phyloP scores from a whole-genome alignment of 208 protist genomes.

The Acanthamoeba rhysodes region DNA sequence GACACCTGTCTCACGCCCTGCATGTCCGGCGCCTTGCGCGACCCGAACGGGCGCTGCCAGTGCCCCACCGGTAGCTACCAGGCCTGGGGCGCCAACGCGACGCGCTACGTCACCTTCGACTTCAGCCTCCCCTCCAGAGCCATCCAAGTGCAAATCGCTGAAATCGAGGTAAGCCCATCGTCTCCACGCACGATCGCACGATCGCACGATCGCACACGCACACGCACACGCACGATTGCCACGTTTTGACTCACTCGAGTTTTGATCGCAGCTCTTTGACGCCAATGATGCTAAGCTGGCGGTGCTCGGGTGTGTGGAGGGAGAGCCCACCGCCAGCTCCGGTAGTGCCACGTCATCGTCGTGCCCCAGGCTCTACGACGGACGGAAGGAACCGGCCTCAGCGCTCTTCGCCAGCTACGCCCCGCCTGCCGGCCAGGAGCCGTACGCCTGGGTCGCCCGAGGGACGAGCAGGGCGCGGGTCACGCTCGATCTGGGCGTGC shows the following conservation, averaged over 20 bases:
- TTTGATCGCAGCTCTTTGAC: background rate
- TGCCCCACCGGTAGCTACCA: slow-evolving; percentile 4
- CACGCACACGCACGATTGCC: background rate
- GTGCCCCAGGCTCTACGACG: slow-evolving; percentile 19
- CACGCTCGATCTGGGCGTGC: slow-evolving; percentile 9
- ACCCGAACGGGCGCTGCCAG: background rate
- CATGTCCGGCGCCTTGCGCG: background rate
- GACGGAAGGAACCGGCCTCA: background rate
- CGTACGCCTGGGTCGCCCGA: background rate
- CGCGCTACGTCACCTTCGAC: slow-evolving; percentile 51
- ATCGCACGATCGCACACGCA: too few species aligned
- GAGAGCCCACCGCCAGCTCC: background rate
- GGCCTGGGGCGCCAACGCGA: slow-evolving; percentile 23
- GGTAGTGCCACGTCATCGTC: background rate
- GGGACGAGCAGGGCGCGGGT: background rate
- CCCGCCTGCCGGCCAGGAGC: background rate
- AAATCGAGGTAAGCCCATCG: slow-evolving; percentile 2
- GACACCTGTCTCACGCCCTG: slow-evolving; percentile 9
- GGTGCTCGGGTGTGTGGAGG: background rate
- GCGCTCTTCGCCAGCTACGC: slow-evolving; percentile 14
- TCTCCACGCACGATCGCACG: background rate
- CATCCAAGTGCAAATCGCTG: slow-evolving; percentile 26
- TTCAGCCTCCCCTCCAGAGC: background rate
- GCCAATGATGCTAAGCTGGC: background rate
- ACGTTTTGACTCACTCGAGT: background rate